phyloP scores from a whole-genome alignment of 1,139 yeast species.

The Magnusiomyces paraingens region DNA sequence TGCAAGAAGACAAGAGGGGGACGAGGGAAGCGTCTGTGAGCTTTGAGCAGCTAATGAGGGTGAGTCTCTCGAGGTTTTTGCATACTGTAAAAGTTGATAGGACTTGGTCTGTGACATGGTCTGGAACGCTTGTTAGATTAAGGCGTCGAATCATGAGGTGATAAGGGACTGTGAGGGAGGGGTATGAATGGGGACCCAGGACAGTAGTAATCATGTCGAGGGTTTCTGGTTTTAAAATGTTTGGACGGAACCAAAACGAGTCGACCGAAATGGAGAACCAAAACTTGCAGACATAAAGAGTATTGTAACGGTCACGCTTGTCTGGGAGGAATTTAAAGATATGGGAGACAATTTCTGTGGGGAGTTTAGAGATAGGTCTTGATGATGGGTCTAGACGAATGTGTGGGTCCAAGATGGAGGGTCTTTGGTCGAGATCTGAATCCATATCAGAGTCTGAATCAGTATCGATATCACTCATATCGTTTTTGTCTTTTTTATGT shows the following conservation, averaged over 20 bases:
- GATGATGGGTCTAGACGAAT: slow-evolving; percentile 5
- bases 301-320: slow-evolving; percentile 55
- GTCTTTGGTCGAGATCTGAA: too few relatives aligned
- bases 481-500: slow-evolving; percentile 23
- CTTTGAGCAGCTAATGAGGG: slow-evolving; percentile 72
- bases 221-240: slow-evolving; percentile 30
- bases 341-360: slow-evolving; percentile 72
- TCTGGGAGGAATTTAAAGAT: slow-evolving; percentile 63
- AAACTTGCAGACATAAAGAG: slow-evolving; percentile 63
- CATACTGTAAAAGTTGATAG: slow-evolving; percentile 40
- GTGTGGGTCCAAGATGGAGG: too few relatives aligned
- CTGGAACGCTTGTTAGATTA: slow-evolving; percentile 71
- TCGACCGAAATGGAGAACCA: slow-evolving; percentile 81
- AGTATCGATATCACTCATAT: slow-evolving; percentile 28
- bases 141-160: slow-evolving; percentile 69
- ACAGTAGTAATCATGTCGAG: not conserved
- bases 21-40: slow-evolving; percentile 59
- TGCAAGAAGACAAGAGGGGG: slow-evolving; percentile 56
- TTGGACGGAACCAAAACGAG: slow-evolving; percentile 85
- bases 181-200: not conserved
- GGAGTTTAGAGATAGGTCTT: slow-evolving; percentile 50
- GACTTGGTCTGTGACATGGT: slow-evolving; percentile 57
- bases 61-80: slow-evolving; percentile 72
- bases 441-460: slow-evolving; percentile 21
- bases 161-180: slow-evolving; percentile 46